These are phyloP conservation scores for Ustilago bromivora DNA, from an alignment of 1,284 basidiomycete genomes.

Conservation along the genomic window DNA sequence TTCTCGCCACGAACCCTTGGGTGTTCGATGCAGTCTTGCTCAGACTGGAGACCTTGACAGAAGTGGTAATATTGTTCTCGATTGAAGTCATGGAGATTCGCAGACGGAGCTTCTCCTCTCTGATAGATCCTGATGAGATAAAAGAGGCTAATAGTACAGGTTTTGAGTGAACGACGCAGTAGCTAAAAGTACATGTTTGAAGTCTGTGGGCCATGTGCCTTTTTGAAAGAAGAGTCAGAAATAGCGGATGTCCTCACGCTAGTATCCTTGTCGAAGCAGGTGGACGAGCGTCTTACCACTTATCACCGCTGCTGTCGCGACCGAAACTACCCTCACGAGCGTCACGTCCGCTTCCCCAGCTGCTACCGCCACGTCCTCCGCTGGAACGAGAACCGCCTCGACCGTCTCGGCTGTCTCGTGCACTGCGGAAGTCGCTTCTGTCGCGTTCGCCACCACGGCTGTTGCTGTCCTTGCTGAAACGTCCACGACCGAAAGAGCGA, in stretches of 20 bases:
- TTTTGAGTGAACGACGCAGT: not conserved
- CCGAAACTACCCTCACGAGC: conserved; percentile 40
- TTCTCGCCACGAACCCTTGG: not conserved
- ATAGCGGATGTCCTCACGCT: not conserved
- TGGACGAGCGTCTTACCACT: conserved; percentile 23
- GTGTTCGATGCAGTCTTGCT: not conserved
- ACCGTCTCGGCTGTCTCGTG: conserved; percentile 20
- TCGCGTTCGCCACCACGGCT: conserved; percentile 17
- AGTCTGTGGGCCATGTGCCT: not conserved
- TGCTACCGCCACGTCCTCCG: conserved; percentile 18
- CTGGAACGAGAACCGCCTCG: conserved; percentile 20
- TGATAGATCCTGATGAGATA: not conserved
- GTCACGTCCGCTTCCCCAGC: conserved; percentile 37
- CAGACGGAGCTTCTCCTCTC: not conserved
- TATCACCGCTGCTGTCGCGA: conserved; percentile 33
- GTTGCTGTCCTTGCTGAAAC: conserved; percentile 38
- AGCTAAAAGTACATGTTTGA: conserved; percentile 12
- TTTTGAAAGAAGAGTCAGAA: not conserved
- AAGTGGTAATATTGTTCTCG: conserved; percentile 2
- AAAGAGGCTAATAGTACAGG: not conserved
- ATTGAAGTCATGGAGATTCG: not conserved
- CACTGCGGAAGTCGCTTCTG: conserved; percentile 20
- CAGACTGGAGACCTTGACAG: not conserved
- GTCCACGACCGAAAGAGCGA: conserved; percentile 40
- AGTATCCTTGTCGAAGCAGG: not conserved